Base-by-base conservation (phyloP, 129 eudicot genomes). In the Glebionis coronaria region DNA sequence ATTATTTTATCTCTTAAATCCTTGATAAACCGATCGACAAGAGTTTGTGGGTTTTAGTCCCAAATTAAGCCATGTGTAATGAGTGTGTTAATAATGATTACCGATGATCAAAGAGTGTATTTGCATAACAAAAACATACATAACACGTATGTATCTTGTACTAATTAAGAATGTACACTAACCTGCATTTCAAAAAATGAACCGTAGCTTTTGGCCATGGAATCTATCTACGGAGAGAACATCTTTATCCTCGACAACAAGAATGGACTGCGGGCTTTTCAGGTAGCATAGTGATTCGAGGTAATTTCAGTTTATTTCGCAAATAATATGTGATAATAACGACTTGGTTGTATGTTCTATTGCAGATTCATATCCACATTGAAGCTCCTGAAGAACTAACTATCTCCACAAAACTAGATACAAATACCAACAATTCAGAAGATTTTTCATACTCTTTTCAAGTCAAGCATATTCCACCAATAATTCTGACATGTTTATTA, bases 191-290 rank as follows among this genome's bases (percentile, higher is more conserved):
- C n/a, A n/a, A n/a, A n/a, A n/a, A n/a, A n/a, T n/a, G n/a, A n/a
- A n/a, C n/a, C n/a, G n/a, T n/a, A n/a, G 99, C 69, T 93, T 60
- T 75, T 89, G 54, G 99, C 83, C 44, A 53, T 89, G 97, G 90
- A 86, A 79, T 79, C 97, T 45, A 89, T 93, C 38, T 93, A 80
- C 59, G 99, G 90, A 47, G 95, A 93, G 12, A 86, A 86, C 53
- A 62, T 88, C 3, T 81, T 80, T 62, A 50, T 86, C 65, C 83
- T 83, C 42, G 97, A 93, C 44, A 77, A 74, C 49, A 78, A 76
- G 62, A 80, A 28, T 47, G 90, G 85, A 23, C 61, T 86, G 56
- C 83, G 85, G 73, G 63, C 78, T 64, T 93, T 89, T 51, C 95
- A 93, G 95, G 99, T 88, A 46, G 2, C 3, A 4, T 52, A 70